Percentiles rank a stretch among this genome's conserved stretches.
phyloP scores from a whole-genome alignment of 78 protist genomes.

The Monocercomonoides exilis region DNA sequence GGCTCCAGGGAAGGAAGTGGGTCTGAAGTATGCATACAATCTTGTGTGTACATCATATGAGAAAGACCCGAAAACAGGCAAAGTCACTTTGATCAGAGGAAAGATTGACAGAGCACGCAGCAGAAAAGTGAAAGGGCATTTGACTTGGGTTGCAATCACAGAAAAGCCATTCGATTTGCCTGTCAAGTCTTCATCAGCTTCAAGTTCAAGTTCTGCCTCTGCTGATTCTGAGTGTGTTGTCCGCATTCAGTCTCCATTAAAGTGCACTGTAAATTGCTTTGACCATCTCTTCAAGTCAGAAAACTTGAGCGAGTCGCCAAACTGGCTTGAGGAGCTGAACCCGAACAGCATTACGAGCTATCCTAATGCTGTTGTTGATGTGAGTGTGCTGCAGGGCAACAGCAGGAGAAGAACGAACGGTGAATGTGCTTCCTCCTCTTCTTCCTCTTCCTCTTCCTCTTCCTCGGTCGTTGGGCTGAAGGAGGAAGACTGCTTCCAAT shows the following conservation, averaged over 20 bases:
- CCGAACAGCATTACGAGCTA: not conserved
- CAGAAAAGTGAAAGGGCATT: not conserved
- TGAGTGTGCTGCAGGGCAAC: not conserved
- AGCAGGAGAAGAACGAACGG: not conserved
- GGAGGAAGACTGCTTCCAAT: slow-evolving; percentile 55
- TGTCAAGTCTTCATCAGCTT: no score
- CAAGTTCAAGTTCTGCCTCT: no score
- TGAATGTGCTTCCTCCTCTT: no score
- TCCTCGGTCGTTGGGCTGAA: slow-evolving; percentile 34
- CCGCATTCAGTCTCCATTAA: not conserved
- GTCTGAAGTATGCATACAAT: slow-evolving; percentile 6
- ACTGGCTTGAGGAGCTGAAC: not conserved
- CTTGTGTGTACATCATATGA: not conserved
- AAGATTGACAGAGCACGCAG: not conserved
- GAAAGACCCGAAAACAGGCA: not conserved
- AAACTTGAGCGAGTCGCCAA: not conserved
- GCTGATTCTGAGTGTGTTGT: not conserved
- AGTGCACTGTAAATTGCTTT: not conserved
- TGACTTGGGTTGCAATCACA: not conserved
- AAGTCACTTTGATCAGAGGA: not conserved
- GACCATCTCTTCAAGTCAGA: not conserved
- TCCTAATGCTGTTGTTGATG: slow-evolving; percentile 4
- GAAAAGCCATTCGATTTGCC: no score
- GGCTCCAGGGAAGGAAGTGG: slow-evolving; percentile 26
- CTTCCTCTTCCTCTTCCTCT: not conserved